Evolutionary conservation across 2,329 filamentous ascomycete species (phyloP).

Genomic region (Neofusicoccum kwambonambiense): DNA sequence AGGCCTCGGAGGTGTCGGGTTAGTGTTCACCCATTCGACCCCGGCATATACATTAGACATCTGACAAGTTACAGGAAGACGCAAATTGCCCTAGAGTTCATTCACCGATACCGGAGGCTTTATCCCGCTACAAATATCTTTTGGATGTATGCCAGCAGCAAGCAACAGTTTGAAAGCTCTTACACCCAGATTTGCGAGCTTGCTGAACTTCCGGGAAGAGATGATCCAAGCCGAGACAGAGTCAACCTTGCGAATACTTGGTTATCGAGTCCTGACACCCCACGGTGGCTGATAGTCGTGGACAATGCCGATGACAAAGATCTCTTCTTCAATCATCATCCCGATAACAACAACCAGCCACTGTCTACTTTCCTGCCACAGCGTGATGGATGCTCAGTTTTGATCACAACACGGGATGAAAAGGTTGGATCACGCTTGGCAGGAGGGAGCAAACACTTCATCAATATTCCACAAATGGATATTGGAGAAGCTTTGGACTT

Average conservation of each 20-base stretch:
- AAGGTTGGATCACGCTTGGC: background rate
- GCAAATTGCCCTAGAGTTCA: background rate
- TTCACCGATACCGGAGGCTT: background rate
- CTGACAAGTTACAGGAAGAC: background rate
- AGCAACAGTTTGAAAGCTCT: background rate
- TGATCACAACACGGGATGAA: background rate
- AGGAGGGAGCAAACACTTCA: background rate
- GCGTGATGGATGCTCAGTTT: background rate
- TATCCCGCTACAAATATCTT: background rate
- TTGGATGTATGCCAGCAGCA: background rate
- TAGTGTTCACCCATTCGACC: background rate
- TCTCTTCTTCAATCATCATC: background rate
- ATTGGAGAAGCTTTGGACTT: background rate
- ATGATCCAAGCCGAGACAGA: background rate
- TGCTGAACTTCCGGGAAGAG: background rate
- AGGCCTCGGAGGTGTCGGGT: slow-evolving; percentile 25
- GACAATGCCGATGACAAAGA: background rate
- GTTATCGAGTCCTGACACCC: background rate
- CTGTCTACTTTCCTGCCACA: background rate
- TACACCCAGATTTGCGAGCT: background rate
- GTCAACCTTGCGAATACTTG: background rate
- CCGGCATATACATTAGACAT: background rate
- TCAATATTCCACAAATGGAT: background rate
- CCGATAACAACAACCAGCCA: background rate
- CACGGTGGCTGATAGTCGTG: background rate